Percentiles rank a stretch among this genome's conserved stretches.
These are phyloP conservation scores for Stenocarpella maydis DNA, from an alignment of 2,329 filamentous ascomycete species.

Conservation along the genomic window DNA sequence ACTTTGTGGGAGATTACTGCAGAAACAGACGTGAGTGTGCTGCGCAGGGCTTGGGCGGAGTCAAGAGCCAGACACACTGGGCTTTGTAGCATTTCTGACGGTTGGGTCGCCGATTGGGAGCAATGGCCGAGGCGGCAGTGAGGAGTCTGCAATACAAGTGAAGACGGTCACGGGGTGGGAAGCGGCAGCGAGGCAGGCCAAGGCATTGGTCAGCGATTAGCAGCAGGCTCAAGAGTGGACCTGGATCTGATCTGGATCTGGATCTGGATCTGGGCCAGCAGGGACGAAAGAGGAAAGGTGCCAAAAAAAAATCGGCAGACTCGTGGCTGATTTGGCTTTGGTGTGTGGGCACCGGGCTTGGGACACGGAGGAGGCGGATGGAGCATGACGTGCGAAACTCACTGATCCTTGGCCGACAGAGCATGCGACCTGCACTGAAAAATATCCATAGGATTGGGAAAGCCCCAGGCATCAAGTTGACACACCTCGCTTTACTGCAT, in stretches of 20 bases:
- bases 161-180: neutral
- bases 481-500: too few species aligned
- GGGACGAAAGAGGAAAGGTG: neutral
- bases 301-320: neutral
- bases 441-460: neutral
- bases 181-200: neutral
- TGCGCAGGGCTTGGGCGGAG: neutral
- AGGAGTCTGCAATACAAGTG: neutral
- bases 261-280: too few species aligned
- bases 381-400: neutral
- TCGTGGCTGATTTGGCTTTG: neutral
- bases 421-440: neutral
- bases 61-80: neutral
- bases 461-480: accelerated
- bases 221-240: neutral
- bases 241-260: too few species aligned
- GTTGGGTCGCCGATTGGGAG: neutral
- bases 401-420: neutral
- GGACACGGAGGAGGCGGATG: neutral
- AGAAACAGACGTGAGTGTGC: neutral
- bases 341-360: neutral
- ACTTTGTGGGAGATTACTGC: neutral
- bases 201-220: neutral
- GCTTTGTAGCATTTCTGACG: too few species aligned
- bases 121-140: neutral